phyloP scores from a whole-genome alignment of 164 flowering plant species.

The Dillenia suffruticosa region DNA sequence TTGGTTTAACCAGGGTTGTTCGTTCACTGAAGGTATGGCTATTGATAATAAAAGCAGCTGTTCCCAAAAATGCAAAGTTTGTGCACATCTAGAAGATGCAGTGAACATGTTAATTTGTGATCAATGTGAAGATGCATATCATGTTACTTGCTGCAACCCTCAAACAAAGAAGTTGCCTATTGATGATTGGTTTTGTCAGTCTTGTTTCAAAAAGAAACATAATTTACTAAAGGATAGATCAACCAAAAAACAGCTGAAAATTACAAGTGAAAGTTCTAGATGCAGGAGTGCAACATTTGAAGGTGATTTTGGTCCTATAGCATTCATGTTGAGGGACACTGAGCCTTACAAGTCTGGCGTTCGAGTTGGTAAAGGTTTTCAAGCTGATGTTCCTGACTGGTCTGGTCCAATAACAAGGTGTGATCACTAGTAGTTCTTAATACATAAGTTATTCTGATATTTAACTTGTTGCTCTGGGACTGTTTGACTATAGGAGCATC shows the following conservation, averaged over 20 bases:
- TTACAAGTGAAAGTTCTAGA: conserved; percentile 17
- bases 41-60: conserved; percentile 13
- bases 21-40: conserved; percentile 10
- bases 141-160: conserved; percentile 59
- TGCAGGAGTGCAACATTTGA: conserved; percentile 21
- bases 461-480: too few relatives aligned
- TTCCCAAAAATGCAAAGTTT: conserved; percentile 49
- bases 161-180: conserved; percentile 39
- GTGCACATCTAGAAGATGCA: conserved; percentile 35
- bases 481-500: too few relatives aligned
- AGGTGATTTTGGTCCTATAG: conserved; percentile 32
- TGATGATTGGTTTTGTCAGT: conserved; percentile 73
- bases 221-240: conserved; percentile 29
- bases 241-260: conserved; percentile 14
- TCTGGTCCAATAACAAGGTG: conserved; percentile 60
- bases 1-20: conserved; percentile 5
- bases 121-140: conserved; percentile 77
- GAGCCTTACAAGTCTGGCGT: conserved; percentile 55
- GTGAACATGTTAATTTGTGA: conserved; percentile 73
- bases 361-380: conserved; percentile 78
- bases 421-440: conserved; percentile 4
- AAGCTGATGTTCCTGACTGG: conserved; percentile 85
- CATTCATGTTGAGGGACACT: conserved; percentile 55
- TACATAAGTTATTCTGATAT: too few relatives aligned
- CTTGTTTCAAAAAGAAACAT: conserved; percentile 58